Evolutionary conservation across 176 grass and related monocot genomes (phyloP), one percentile per base, ranked within the genome.

Genomic region (Aegilops longissima): DNA sequence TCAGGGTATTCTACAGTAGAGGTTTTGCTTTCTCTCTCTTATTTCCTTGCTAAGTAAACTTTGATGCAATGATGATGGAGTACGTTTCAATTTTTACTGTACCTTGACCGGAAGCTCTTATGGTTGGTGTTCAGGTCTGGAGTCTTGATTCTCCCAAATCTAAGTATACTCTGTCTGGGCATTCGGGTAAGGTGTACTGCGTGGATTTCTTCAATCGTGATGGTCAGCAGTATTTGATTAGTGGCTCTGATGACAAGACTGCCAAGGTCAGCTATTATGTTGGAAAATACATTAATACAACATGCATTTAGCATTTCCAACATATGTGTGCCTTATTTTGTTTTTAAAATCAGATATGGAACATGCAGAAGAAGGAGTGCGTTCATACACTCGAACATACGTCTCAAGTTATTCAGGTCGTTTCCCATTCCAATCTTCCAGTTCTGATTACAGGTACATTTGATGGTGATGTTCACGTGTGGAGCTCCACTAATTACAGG

Each of bases 321-420:
- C 3, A 68, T 49, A 34, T 34, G 6, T 0, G 17, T 68, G 12
- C 0, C 1, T 34, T 68, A 3, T 34, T 73, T 49, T 49, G 2
- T 29, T 65, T 42, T 34, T 17, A 0, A 18, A 66, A 30, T 1
- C 13, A 67, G 64, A 67, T 67, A 67, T 67, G 64, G 64, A 12
- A 8, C 63, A 1, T 66, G 18, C 8, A 71, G 8, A 66, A 12
- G 14, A 16, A 71, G 3, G 69, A 71, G 5, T 73, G 70, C 0
- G 70, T 40, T 13, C 8, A 21, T 40, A 44, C 70, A 44, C 36
- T 44, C 5, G 0, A 1, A n/a, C 3, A 40, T 44, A 0, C 0
- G 21, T 23, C 1, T 20, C 0, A 0, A 1, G 17, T 39, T 2
- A 0, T 0, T 73, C 2, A 2, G n/a, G 20, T 44, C 36, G 0